phyloP scores from a whole-genome alignment of 2,329 filamentous ascomycete species.

The Sporothrix dimorphospora region DNA sequence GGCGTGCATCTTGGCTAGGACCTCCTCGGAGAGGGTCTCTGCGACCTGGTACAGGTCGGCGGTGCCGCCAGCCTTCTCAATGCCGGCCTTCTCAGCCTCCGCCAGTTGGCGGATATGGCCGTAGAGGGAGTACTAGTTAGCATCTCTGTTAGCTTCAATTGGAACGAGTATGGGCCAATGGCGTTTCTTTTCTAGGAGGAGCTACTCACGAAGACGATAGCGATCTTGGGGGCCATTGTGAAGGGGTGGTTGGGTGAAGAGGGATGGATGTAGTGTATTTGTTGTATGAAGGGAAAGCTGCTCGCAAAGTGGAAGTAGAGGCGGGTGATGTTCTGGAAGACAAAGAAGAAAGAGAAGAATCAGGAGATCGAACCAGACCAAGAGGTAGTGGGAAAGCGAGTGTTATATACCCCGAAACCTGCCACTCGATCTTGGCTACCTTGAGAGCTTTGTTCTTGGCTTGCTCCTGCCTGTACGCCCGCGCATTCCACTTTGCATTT shows the following conservation, averaged over 20 bases:
- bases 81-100: slow-evolving; percentile 87
- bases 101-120: slow-evolving; percentile 86
- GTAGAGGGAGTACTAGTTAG: slow-evolving; percentile 81
- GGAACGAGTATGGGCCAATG: not conserved
- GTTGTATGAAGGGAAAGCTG: not conserved
- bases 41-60: slow-evolving; percentile 84
- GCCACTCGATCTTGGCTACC: not conserved
- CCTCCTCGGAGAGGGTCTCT: slow-evolving; percentile 84
- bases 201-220: slow-evolving; percentile 79
- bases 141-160: not conserved
- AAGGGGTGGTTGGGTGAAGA: slow-evolving; percentile 29
- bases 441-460: not conserved
- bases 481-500: slow-evolving; percentile 3
- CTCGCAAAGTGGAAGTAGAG: not conserved
- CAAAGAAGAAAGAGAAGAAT: not conserved
- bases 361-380: not conserved
- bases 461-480: not conserved
- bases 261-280: slow-evolving; percentile 22
- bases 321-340: slow-evolving; percentile 2
- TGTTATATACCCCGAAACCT: slow-evolving; percentile 24
- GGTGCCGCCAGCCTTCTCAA: slow-evolving; percentile 81
- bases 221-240: slow-evolving; percentile 87
- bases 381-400: slow-evolving; percentile 5
- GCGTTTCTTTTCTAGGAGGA: not conserved
- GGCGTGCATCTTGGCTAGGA: slow-evolving; percentile 89